Evolutionary conservation across 345 rosid genomes (phyloP).

Genomic region (Populus tremula): DNA sequence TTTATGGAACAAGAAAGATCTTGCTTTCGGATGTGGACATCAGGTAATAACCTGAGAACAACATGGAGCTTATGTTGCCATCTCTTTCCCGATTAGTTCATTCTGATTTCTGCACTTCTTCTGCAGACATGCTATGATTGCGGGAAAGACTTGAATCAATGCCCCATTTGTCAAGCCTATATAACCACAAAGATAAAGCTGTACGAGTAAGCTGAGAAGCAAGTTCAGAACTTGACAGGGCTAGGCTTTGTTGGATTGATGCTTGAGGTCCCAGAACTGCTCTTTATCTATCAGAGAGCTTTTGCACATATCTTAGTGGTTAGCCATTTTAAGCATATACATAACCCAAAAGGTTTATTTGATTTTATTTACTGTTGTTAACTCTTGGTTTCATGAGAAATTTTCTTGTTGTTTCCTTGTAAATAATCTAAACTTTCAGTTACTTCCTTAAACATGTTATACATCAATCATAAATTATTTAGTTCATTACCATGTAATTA

Average conservation of each 20-base stretch:
- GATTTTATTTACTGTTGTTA: not conserved
- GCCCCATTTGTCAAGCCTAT: slow-evolving; percentile 33
- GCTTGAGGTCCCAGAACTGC: no score
- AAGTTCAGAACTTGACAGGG: not conserved
- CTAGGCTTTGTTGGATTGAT: not conserved
- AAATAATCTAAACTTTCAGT: no score
- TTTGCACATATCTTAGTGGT: not conserved
- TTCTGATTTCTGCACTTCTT: not conserved
- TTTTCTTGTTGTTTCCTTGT: not conserved
- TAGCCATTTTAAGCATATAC: not conserved
- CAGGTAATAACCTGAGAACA: slow-evolving; percentile 24
- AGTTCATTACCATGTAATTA: no score
- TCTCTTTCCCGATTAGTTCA: not conserved
- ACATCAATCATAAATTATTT: no score
- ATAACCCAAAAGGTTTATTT: not conserved
- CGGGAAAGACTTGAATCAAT: slow-evolving; percentile 28
- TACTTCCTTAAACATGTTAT: no score
- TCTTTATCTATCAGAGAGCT: not conserved
- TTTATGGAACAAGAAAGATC: slow-evolving; percentile 32
- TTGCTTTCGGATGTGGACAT: slow-evolving; percentile 44
- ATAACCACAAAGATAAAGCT: slow-evolving; percentile 32
- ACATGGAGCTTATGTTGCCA: not conserved
- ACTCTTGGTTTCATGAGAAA: not conserved
- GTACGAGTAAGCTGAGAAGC: slow-evolving; percentile 16
- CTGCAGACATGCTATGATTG: slow-evolving; percentile 43